These are phyloP conservation scores for Suillus weaverae DNA, from an alignment of 768 basidiomycete genomes.

Conservation along the genomic window DNA sequence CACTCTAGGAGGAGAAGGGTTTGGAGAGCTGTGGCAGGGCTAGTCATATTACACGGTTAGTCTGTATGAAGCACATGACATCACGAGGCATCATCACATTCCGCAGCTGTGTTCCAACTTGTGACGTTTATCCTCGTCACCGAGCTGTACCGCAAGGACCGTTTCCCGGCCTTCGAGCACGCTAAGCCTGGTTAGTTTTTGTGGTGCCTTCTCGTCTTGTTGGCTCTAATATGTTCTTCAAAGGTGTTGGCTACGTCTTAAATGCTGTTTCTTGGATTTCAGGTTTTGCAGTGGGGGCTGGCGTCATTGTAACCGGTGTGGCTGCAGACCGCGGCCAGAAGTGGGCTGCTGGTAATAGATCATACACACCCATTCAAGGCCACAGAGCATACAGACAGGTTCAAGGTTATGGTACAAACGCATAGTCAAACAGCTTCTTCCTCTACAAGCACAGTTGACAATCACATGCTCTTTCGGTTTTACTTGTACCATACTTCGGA, in stretches of 20 bases:
- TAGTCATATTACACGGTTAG: slow-evolving; percentile 62
- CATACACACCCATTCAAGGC: slow-evolving; percentile 43
- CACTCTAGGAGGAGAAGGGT: slow-evolving; percentile 72
- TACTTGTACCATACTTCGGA: background rate
- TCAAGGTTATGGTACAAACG: background rate
- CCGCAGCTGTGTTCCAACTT: slow-evolving; percentile 57
- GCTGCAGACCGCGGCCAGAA: slow-evolving; percentile 47
- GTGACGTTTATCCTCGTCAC: slow-evolving; percentile 64
- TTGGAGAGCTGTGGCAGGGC: slow-evolving; percentile 70
- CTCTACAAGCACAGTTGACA: background rate
- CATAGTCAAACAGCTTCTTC: background rate
- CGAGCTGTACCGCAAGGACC: slow-evolving; percentile 49
- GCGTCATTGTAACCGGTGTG: slow-evolving; percentile 61
- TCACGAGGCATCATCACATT: background rate
- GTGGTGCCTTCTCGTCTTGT: background rate
- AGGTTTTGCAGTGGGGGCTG: slow-evolving; percentile 50
- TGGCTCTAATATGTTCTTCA: slow-evolving; percentile 6
- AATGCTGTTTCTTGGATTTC: slow-evolving; percentile 63
- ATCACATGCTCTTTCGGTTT: background rate
- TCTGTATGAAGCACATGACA: background rate
- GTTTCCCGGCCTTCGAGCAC: slow-evolving; percentile 51
- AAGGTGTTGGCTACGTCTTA: slow-evolving; percentile 62
- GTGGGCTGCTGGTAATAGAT: slow-evolving; percentile 79
- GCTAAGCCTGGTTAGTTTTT: slow-evolving; percentile 56
- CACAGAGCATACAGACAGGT: slow-evolving; percentile 43